phyloP scores from a whole-genome alignment of 2,329 filamentous ascomycete genomes.

The Coniochaeta pulveracea region DNA sequence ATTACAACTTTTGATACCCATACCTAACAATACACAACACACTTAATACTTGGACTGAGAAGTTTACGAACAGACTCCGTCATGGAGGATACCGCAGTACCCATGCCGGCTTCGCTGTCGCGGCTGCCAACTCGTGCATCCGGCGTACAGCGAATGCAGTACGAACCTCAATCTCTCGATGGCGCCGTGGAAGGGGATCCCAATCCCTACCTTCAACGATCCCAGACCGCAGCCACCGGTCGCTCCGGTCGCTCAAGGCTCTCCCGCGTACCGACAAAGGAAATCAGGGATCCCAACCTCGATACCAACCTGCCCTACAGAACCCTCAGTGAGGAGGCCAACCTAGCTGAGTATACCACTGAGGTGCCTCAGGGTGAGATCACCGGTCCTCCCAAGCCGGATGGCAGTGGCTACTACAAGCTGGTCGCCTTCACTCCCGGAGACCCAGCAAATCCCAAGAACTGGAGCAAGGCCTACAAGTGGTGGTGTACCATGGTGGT shows the following conservation, averaged over 20 bases:
- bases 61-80: too few species aligned
- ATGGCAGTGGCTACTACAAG: slow-evolving; percentile 22
- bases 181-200: too few species aligned
- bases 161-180: too few species aligned
- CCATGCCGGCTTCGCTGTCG: too few species aligned
- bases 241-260: neutral
- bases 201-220: too few species aligned
- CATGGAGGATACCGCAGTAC: too few species aligned
- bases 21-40: too few species aligned
- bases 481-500: slow-evolving; percentile 85
- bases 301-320: slow-evolving; percentile 43
- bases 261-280: slow-evolving; percentile 2
- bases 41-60: too few species aligned
- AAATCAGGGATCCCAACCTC: slow-evolving; percentile 11
- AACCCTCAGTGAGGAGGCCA: slow-evolving; percentile 37
- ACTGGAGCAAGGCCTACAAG: slow-evolving; percentile 68
- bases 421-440: slow-evolving; percentile 56
- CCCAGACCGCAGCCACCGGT: too few species aligned
- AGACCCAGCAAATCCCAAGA: slow-evolving; percentile 74
- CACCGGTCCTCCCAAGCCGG: slow-evolving; percentile 14
- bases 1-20: too few species aligned
- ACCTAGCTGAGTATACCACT: slow-evolving; percentile 45
- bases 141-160: too few species aligned
- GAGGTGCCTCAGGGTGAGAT: slow-evolving; percentile 47
- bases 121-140: too few species aligned